These are phyloP conservation scores for Panicum virgatum DNA, from an alignment of 202 grass and related monocot genomes.

Conservation along the genomic window DNA sequence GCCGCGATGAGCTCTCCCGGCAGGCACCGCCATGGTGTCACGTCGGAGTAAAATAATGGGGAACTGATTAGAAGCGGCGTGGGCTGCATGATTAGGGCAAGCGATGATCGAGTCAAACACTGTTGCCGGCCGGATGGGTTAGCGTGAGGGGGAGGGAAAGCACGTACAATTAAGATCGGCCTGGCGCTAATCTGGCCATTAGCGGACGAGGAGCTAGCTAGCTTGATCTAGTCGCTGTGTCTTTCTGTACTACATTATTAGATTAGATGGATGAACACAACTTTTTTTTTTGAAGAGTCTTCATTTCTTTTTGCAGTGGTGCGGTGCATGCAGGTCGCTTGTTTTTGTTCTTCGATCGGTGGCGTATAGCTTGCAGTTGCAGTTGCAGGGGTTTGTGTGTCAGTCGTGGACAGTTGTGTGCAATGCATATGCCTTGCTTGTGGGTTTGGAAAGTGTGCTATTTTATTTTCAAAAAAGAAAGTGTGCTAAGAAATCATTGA, in stretches of 20 bases:
- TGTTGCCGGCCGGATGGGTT: conserved; percentile 40
- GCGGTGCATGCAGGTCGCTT: conserved; percentile 27
- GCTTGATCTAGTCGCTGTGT: neutral
- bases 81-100: conserved; percentile 55
- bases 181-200: conserved; percentile 44
- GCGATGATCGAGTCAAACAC: conserved; percentile 15
- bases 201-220: neutral
- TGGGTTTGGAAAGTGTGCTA: neutral
- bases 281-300: neutral
- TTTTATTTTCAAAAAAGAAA: too few relatives aligned
- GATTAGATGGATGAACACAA: neutral
- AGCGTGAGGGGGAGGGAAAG: conserved; percentile 42
- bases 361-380: neutral
- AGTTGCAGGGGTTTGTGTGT: neutral
- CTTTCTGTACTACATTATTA: neutral
- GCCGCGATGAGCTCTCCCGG: conserved; percentile 11
- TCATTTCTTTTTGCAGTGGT: neutral
- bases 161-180: neutral
- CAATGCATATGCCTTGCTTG: conserved; percentile 25
- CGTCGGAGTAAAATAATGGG: conserved; percentile 27
- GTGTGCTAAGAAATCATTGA: conserved; percentile 27
- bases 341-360: neutral
- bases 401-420: conserved; percentile 35
- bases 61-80: conserved; percentile 25
- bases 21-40: conserved; percentile 65